These are phyloP conservation scores for Drosera spatulata DNA, from an alignment of 179 eudicot genomes.

Conservation along the genomic window DNA sequence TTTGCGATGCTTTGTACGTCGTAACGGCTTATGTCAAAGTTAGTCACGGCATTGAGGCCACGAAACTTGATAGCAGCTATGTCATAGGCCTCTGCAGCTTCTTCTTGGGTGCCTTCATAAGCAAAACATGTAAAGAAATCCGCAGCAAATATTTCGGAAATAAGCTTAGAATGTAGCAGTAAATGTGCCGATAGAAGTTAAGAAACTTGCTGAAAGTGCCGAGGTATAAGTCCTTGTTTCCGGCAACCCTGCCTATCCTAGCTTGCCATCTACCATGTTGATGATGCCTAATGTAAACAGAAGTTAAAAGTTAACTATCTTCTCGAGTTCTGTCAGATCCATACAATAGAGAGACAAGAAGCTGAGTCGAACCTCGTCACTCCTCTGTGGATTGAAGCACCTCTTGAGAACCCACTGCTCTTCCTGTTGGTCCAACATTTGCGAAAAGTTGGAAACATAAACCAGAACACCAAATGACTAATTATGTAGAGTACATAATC, in stretches of 20 bases:
- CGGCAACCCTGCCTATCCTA: constrained; percentile 24
- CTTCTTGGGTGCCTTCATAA: no score
- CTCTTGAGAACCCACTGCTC: constrained; percentile 89
- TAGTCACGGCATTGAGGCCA: no score
- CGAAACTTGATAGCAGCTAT: no score
- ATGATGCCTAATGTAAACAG: constrained; percentile 47
- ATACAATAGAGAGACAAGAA: neutral
- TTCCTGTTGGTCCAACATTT: constrained; percentile 31
- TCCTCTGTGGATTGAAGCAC: constrained; percentile 86
- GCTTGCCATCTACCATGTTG: constrained; percentile 88
- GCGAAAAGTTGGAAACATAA: neutral
- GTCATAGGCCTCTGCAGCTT: no score
- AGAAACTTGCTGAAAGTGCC: constrained; percentile 66
- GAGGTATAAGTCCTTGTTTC: constrained; percentile 80
- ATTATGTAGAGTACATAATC: neutral
- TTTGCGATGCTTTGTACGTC: no score
- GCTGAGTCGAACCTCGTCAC: constrained; percentile 52
- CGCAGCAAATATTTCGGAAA: no score
- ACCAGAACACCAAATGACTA: neutral
- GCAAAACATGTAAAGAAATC: no score
- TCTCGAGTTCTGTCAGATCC: neutral
- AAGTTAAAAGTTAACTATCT: neutral
- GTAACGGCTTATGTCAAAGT: no score
- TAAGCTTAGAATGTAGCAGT: no score
- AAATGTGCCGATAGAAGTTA: no score